Conservation (phyloP, 2,329 filamentous ascomycete species). For the Hymenoscyphus salicellus region DNA sequence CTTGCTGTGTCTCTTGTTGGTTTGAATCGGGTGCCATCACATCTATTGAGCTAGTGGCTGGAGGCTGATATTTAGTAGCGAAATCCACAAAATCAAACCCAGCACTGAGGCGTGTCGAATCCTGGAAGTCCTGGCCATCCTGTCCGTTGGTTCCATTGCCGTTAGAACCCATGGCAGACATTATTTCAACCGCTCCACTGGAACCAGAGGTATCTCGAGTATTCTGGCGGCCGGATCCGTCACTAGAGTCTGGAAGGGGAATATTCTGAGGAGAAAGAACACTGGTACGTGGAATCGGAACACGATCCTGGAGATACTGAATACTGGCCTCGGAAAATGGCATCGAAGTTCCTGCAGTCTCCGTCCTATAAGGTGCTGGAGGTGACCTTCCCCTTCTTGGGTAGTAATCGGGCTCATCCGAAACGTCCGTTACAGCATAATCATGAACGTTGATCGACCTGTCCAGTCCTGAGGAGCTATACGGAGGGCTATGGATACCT, state of each 20-base stretch:
- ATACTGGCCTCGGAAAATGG: conserved; percentile 8
- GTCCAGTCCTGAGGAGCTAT: conserved; percentile 16
- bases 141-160: not conserved
- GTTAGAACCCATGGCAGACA: not conserved
- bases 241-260: conserved; percentile 5
- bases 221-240: conserved; percentile 1
- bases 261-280: conserved; percentile 3
- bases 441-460: conserved; percentile 24
- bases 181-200: not conserved
- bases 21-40: not conserved
- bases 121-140: not conserved
- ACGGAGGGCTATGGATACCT: conserved; percentile 14
- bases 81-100: not conserved
- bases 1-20: not conserved
- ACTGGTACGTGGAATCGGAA: conserved; percentile 2
- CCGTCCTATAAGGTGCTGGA: conserved; percentile 29
- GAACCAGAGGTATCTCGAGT: conserved; percentile 2
- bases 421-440: conserved; percentile 30
- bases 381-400: conserved; percentile 35
- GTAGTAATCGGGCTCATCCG: conserved; percentile 28
- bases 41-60: not conserved
- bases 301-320: conserved; percentile 10
- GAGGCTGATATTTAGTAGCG: not conserved
- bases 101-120: not conserved
- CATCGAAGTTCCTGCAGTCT: conserved; percentile 5